Evolutionary conservation across 2,329 filamentous ascomycete genomes (phyloP), one percentile per base, ranked within the genome.

Genomic region (Talaromyces sp.): DNA sequence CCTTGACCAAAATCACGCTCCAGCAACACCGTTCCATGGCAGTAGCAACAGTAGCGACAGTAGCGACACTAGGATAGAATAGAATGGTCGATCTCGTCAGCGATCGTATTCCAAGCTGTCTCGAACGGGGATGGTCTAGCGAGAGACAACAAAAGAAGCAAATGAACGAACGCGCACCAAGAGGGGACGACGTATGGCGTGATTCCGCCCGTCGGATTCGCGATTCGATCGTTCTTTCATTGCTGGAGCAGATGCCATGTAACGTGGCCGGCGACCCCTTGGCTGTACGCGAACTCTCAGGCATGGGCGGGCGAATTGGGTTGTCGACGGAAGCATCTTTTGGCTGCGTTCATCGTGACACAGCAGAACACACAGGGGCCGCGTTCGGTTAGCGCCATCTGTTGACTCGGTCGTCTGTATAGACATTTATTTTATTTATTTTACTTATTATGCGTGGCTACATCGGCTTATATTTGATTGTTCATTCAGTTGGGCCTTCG

Each of bases 101-200:
- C 7, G 47, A 50, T 56, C 24, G 31, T 56, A 22, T 7, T 31
- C 27, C 27, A 31, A 31, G 27, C 7, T 37, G 22, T 22, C 19
- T 19, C 2, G 31, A 24, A 14, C 52, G 13, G 52, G 52, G 52
- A 37, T 37, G 8, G 31, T 54, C 43, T 2, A 47, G 43, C 19
- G 43, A 47, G 43, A 13, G 8, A 43, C 41, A 19, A 19, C 5
- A 50, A 5, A 50, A 50, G 16, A 56, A 33, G 35, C 8, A 31
- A 35, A 35, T 19, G 10, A 35, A 11, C 35, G 35, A 35, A 19
- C 50, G 19, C 35, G 16, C n/a, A 39, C 27, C 22, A 22, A 22
- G 54, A 58, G 31, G 16, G 35, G 56, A 8, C 52, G 50, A 37
- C n/a, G 5, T 58, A 65, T 66, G 64, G 61, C 64, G 64, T 66